Evolutionary conservation across 805 yeast species (phyloP), one percentile per base, ranked within the genome.

Genomic region (Cyberlindnera suaveolens): DNA sequence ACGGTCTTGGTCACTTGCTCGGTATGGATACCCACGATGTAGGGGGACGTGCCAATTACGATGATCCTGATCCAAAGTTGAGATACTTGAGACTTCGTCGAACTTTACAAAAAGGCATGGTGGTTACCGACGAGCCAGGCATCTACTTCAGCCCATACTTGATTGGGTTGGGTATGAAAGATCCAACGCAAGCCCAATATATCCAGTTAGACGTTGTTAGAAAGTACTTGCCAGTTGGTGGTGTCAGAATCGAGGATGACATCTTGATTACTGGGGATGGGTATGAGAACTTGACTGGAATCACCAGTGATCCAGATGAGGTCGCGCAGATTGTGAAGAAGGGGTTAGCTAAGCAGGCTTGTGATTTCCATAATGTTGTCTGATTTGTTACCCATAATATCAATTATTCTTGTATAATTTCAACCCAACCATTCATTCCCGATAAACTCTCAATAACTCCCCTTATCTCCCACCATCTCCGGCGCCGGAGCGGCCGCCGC

Each of bases 21-120:
- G 99, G 99, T 19, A 73, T 91, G 83, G 96, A 91, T 60, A 89
- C 96, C 3, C 99, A 93, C 63, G 99, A 91, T 64, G 95, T 88
- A 38, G 98, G 87, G 34, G 98, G 99, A 1, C 59, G 72, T 49
- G 80, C 98, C 14, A 80, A 91, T 62, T 90, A 90, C 61, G 77
- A 80, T 3, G 99, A 91, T 61, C 75, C 85, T 8, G 81, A 93
- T 61, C 85, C 85, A 23, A 71, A 83, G 64, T 74, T 88, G 54
- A 68, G 75, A 45, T 88, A 85, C 60, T 74, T 91, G 58, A 80
- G 99, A 60, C 65, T 93, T 43, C 77, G 98, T 54, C 78, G 98
- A 56, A 61, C 66, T 1, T 72, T 91, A 43, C 66, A 78, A 61
- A 68, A 70, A 34, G 85, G 86, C 14, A 89, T 91, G 96, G 89